Evolutionary conservation across 345 rosid species (phyloP).

Genomic region (Psidium friedrichsthalianum): DNA sequence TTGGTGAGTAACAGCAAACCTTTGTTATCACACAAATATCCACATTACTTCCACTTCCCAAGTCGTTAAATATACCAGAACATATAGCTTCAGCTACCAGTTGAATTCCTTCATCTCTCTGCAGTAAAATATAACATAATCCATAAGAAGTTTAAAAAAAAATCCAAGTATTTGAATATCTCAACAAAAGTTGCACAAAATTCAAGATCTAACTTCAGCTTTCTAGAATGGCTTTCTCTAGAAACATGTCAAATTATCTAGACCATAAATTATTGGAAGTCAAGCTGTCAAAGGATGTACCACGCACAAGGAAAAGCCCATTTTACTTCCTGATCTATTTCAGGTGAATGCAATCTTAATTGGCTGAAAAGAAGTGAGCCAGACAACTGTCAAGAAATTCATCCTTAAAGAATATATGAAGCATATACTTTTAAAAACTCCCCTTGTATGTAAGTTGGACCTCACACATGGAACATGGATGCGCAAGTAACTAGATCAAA

Average conservation of each 20-base stretch:
- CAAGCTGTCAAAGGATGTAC: neutral
- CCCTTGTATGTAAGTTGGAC: neutral
- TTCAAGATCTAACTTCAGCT: neutral
- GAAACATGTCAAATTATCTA: neutral
- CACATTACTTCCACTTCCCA: slow-evolving; percentile 18
- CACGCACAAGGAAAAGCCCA: neutral
- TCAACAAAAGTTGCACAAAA: neutral
- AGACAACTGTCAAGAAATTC: neutral
- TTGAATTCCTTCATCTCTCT: slow-evolving; percentile 16
- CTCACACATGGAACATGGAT: neutral
- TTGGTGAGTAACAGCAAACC: neutral
- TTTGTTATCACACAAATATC: slow-evolving; percentile 16
- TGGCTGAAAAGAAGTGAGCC: neutral
- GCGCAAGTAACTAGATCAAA: neutral
- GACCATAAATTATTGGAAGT: neutral
- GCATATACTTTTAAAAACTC: neutral
- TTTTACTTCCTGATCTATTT: neutral
- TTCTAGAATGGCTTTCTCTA: neutral
- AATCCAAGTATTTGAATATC: neutral
- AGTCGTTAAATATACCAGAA: slow-evolving; percentile 58
- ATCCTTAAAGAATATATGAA: neutral
- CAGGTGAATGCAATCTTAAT: neutral
- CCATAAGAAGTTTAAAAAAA: neutral
- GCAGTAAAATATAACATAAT: neutral
- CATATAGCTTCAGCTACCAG: slow-evolving; percentile 14